Evolutionary conservation across 768 basidiomycete genomes (phyloP).

Genomic region (Tubosaeta sp.): DNA sequence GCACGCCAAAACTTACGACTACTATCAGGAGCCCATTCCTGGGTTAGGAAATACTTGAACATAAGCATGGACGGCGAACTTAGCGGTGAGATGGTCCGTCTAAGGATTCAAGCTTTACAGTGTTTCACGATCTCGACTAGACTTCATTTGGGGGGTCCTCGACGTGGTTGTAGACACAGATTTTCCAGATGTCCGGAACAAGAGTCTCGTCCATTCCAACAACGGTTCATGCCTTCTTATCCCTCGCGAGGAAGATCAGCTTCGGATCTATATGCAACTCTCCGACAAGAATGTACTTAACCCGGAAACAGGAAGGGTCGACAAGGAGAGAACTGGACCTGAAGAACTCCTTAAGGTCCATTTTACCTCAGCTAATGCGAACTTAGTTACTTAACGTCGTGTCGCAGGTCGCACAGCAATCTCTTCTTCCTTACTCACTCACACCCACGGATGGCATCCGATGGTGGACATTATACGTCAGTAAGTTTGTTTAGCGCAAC

Average conservation of each 20-base stretch:
- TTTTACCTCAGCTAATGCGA: background rate
- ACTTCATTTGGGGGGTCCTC: slow-evolving; percentile 42
- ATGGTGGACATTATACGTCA: slow-evolving; percentile 51
- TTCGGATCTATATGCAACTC: slow-evolving; percentile 52
- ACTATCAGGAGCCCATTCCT: slow-evolving; percentile 68
- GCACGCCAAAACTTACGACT: background rate
- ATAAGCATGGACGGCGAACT: slow-evolving; percentile 79
- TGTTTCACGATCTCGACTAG: slow-evolving; percentile 16
- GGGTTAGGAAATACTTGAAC: slow-evolving; percentile 65
- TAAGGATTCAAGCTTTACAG: background rate
- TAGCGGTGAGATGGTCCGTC: slow-evolving; percentile 28
- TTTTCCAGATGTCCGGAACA: slow-evolving; percentile 52
- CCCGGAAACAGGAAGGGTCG: slow-evolving; percentile 37
- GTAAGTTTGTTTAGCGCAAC: slow-evolving; percentile 23
- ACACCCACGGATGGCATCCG: slow-evolving; percentile 30
- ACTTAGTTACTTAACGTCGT: background rate
- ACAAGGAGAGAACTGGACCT: slow-evolving; percentile 36
- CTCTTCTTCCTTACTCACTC: slow-evolving; percentile 39
- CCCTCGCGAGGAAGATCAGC: slow-evolving; percentile 44
- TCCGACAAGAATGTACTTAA: slow-evolving; percentile 36
- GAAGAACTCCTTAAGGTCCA: slow-evolving; percentile 38
- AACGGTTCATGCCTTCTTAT: slow-evolving; percentile 49
- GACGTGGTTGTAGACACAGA: slow-evolving; percentile 46
- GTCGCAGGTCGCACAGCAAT: slow-evolving; percentile 35
- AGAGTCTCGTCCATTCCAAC: slow-evolving; percentile 46